A percentile compares a stretch with the other conserved stretches of the same genome.
Conservation (phyloP, 2,329 filamentous ascomycete genomes). For the Nigrospora sphaerica region DNA sequence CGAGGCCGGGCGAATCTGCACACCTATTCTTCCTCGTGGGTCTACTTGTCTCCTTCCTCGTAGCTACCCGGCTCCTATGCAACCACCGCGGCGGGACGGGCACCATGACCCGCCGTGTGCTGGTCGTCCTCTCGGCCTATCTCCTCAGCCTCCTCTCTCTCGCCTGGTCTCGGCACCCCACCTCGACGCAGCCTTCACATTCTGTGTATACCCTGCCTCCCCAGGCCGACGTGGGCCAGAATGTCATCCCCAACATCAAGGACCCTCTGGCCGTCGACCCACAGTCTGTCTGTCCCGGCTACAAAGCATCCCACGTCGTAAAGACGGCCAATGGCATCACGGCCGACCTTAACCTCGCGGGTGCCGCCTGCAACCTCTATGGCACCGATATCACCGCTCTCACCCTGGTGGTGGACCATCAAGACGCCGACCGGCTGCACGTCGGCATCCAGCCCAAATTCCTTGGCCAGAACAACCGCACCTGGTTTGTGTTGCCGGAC, state of each 20-base stretch:
- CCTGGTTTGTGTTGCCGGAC: slow-evolving; percentile 62
- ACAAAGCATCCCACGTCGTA: slow-evolving; percentile 54
- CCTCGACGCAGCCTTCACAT: background rate
- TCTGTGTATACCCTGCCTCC: slow-evolving; percentile 36
- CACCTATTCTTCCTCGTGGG: background rate
- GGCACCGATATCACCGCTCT: slow-evolving; percentile 66
- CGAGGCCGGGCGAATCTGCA: background rate
- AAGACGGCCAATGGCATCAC: slow-evolving; percentile 49
- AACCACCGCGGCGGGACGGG: background rate
- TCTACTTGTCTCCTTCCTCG: background rate
- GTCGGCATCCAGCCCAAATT: slow-evolving; percentile 63
- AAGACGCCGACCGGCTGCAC: slow-evolving; percentile 58
- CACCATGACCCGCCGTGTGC: slow-evolving; percentile 4
- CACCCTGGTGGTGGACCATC: slow-evolving; percentile 60
- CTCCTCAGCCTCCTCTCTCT: slow-evolving; percentile 3
- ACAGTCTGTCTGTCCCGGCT: slow-evolving; percentile 62
- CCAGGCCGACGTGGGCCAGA: slow-evolving; percentile 34
- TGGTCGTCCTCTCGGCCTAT: slow-evolving; percentile 1
- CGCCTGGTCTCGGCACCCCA: background rate
- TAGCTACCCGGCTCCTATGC: slow-evolving; percentile 1
- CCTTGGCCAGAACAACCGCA: slow-evolving; percentile 52
- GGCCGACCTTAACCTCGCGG: slow-evolving; percentile 64
- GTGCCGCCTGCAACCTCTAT: slow-evolving; percentile 67
- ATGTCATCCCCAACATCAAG: slow-evolving; percentile 54
- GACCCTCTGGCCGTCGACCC: slow-evolving; percentile 58